Evolutionary conservation across 495 filamentous ascomycete genomes (phyloP).

Genomic region (Collariella sp.): DNA sequence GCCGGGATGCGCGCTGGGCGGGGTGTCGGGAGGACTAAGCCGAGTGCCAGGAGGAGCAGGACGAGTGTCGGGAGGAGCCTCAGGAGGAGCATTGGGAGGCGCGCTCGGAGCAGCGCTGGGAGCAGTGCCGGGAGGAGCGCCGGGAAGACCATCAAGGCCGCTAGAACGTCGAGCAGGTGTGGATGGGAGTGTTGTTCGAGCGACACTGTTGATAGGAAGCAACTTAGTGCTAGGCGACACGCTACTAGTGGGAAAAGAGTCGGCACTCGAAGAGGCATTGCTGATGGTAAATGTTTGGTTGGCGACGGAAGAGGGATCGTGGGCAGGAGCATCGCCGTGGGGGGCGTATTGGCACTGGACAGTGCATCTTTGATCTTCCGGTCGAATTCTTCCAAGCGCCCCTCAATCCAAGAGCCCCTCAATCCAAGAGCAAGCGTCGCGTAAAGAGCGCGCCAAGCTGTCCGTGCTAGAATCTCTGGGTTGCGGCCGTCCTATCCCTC

Average conservation of each 20-base stretch:
- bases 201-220: background rate
- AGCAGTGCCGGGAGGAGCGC: no score
- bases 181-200: background rate
- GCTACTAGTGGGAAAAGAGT: background rate
- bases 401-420: no score
- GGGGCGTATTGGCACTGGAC: background rate
- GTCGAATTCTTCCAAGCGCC: slow-evolving; percentile 2
- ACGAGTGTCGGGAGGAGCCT: background rate
- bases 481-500: background rate
- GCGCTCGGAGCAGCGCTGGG: no score
- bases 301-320: background rate
- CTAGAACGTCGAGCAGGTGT: background rate
- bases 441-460: background rate
- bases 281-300: background rate
- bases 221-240: background rate
- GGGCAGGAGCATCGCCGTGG: slow-evolving; percentile 3
- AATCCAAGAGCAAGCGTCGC: background rate
- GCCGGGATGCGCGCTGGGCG: no score
- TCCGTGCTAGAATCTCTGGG: background rate
- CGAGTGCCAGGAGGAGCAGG: background rate
- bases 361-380: background rate
- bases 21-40: no score
- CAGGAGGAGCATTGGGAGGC: background rate
- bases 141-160: background rate
- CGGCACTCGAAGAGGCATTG: background rate